A percentile compares a stretch with the other conserved stretches of the same genome.
Evolutionary conservation across 2,329 filamentous ascomycete genomes (phyloP).

Genomic region (Biscogniauxia marginata): DNA sequence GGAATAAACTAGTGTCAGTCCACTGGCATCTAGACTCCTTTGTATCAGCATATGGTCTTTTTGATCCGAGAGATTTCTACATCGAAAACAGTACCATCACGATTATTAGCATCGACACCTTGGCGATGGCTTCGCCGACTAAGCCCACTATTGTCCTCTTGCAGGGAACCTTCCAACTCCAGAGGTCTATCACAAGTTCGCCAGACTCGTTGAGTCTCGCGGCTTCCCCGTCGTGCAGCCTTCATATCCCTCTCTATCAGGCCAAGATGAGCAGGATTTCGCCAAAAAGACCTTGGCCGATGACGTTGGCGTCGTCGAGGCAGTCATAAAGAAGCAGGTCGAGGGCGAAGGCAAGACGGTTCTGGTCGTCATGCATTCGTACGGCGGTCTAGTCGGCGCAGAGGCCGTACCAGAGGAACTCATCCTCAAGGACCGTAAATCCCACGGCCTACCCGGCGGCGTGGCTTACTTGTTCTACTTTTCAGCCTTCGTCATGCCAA

Average conservation of each 20-base stretch:
- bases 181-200: conserved; percentile 7
- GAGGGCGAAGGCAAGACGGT: conserved; percentile 15
- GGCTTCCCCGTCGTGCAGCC: conserved; percentile 8
- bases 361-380: conserved; percentile 26
- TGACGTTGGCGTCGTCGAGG: conserved; percentile 2
- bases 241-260: neutral
- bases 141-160: conserved; percentile 8
- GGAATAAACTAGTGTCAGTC: too few species aligned
- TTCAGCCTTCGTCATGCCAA: conserved; percentile 20
- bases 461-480: conserved; percentile 19
- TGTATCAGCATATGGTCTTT: too few species aligned
- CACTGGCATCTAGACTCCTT: too few species aligned
- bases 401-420: conserved; percentile 20
- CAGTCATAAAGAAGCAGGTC: conserved; percentile 2
- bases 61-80: neutral
- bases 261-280: conserved; percentile 3
- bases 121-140: neutral
- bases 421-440: conserved; percentile 9
- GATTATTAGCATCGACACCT: neutral
- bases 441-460: conserved; percentile 11
- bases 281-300: conserved; percentile 1
- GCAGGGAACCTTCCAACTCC: conserved; percentile 8
- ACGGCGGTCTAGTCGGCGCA: conserved; percentile 23
- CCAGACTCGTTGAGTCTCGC: neutral
- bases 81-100: neutral